Evolutionary conservation across 176 grass and related monocot species (phyloP), one percentile per base, ranked within the genome.

Genomic region (Oryza punctata): DNA sequence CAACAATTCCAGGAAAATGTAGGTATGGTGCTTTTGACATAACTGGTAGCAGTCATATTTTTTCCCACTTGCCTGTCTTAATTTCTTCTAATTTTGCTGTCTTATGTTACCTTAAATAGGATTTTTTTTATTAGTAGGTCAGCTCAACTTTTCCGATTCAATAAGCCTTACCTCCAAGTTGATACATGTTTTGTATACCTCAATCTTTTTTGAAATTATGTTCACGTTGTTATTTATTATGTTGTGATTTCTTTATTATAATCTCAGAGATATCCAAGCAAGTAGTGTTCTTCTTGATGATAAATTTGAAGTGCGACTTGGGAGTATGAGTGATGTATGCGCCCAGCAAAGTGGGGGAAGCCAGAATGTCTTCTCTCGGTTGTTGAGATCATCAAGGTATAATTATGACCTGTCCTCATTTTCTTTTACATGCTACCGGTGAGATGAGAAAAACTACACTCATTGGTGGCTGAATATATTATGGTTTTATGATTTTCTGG

Each of bases 211-310:
- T 40, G 12, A 69, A 73, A 69, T 74, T 68, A 8, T 65, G n/a
- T 86, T 81, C 44, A 32, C 52, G 27, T 25, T 77, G 9, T 41
- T 13, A 26, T 45, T 72, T 76, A 77, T 54, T 67, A 44, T 87
- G 25, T 82, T 77, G 12, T 76, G 40, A 57, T 79, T 46, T 28
- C 2, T 77, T 82, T 76, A 35, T 76, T 87, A 65, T 65, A 29
- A 72, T 73, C 84, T 69, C 86, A 99, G 96, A 89, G 93, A 99
- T 91, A 90, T 99, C 59, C 96, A 99, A 88, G 93, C 96, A 91
- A 99, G 85, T 37, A 99, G 96, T 76, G 80, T 99, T 69, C 93
- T 99, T 92, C 91, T 99, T 16, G 96, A 99, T 80, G 91, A 99
- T 74, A 99, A 92, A 84, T 99, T 85, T 32, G 96, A 99, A 86